Conservation (phyloP, 208 protist species). For the Acanthamoeba lugdunensis region DNA sequence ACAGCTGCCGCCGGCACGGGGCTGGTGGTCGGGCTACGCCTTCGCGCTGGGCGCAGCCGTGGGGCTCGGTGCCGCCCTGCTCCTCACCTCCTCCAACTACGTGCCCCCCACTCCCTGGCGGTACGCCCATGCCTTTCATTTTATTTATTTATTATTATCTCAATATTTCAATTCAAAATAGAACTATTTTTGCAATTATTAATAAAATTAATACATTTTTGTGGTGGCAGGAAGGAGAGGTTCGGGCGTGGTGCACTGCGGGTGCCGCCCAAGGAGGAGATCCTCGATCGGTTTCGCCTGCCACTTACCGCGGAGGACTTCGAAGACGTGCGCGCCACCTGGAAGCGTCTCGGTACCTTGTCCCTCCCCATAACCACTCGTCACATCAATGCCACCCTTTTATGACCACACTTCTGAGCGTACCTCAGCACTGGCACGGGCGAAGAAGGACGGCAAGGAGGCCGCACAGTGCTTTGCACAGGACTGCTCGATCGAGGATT, state of each 20-base stretch:
- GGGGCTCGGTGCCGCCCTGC: not conserved
- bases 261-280: constrained; percentile 36
- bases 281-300: not conserved
- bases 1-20: not conserved
- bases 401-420: not conserved
- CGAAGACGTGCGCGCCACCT: not conserved
- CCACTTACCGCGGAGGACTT: not conserved
- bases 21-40: not conserved
- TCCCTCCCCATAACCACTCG: not conserved
- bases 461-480: constrained; percentile 10
- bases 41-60: not conserved
- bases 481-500: constrained; percentile 24
- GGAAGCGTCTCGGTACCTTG: not conserved
- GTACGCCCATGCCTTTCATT: too few species aligned
- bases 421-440: not conserved
- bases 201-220: too few species aligned
- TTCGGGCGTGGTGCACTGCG: not conserved
- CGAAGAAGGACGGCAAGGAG: constrained; percentile 18
- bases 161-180: too few species aligned
- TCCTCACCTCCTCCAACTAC: not conserved
- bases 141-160: too few species aligned
- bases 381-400: not conserved
- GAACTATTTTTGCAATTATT: too few species aligned
- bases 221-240: not conserved
- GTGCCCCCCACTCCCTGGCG: not conserved